phyloP scores from a whole-genome alignment of 2,329 filamentous ascomycete species.

The Cordyceps fumosorosea region DNA sequence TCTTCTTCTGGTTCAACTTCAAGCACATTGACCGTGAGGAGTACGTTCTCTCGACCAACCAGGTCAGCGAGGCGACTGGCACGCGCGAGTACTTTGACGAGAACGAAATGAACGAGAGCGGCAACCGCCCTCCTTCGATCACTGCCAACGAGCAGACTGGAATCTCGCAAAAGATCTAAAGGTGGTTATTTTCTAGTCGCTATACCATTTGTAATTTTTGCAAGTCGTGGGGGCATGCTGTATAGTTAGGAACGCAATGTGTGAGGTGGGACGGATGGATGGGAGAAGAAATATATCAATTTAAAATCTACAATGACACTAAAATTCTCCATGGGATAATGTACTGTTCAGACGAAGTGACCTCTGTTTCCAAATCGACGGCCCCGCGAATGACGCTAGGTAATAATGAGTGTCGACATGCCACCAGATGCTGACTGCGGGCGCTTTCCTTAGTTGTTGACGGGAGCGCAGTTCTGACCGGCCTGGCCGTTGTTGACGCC shows the following conservation, averaged over 20 bases:
- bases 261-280: neutral
- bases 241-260: too few species aligned
- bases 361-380: neutral
- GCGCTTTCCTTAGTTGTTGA: neutral
- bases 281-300: slow-evolving; percentile 1
- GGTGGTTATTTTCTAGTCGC: neutral
- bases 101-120: slow-evolving; percentile 10
- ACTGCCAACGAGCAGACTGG: slow-evolving; percentile 10
- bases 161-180: slow-evolving; percentile 7
- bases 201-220: neutral
- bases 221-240: neutral
- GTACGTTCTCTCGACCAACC: slow-evolving; percentile 20
- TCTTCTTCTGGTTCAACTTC: slow-evolving; percentile 29
- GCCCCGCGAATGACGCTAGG: neutral
- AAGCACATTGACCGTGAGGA: slow-evolving; percentile 21
- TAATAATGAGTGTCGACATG: neutral
- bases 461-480: neutral
- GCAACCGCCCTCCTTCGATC: slow-evolving; percentile 9
- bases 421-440: neutral
- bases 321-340: neutral
- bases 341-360: neutral
- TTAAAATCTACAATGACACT: neutral
- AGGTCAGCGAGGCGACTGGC: slow-evolving; percentile 18
- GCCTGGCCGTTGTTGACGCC: neutral
- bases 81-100: slow-evolving; percentile 10